Conservation (phyloP, 371 early-diverging fungal species). For the Choanephora cucurbitarum region DNA sequence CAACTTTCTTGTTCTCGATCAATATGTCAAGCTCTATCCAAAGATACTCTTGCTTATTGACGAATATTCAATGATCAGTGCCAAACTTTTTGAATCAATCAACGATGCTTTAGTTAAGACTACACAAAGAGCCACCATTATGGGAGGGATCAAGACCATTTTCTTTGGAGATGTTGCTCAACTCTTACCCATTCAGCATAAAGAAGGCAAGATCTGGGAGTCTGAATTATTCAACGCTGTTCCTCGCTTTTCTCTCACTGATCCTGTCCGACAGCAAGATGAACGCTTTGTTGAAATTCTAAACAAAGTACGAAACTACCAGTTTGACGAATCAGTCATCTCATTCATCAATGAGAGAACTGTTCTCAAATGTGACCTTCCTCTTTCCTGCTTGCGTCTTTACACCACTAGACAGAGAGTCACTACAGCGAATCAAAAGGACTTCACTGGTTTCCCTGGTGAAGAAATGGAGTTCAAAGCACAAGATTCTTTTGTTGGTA, state of each 20-base stretch:
- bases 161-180: slow-evolving; percentile 12
- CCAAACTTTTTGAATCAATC: not conserved
- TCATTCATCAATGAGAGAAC: slow-evolving; percentile 3
- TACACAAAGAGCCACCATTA: not conserved
- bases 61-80: slow-evolving; percentile 5
- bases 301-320: not conserved
- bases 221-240: not conserved
- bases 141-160: not conserved
- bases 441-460: not conserved
- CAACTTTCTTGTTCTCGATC: not conserved
- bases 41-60: not conserved
- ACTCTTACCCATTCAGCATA: not conserved
- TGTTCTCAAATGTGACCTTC: not conserved
- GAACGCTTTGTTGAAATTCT: not conserved
- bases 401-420: slow-evolving; percentile 5
- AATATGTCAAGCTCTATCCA: slow-evolving; percentile 3
- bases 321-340: slow-evolving; percentile 5
- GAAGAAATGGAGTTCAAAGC: not conserved
- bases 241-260: not conserved
- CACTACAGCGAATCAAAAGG: not conserved
- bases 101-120: not conserved
- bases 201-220: slow-evolving; percentile 4
- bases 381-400: not conserved
- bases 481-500: not conserved
- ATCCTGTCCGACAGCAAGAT: slow-evolving; percentile 4